Percentiles rank a stretch among this genome's conserved stretches.
These are phyloP conservation scores for Zygosaccharomyces sapae DNA, from an alignment of 1,139 yeast genomes.

Conservation along the genomic window DNA sequence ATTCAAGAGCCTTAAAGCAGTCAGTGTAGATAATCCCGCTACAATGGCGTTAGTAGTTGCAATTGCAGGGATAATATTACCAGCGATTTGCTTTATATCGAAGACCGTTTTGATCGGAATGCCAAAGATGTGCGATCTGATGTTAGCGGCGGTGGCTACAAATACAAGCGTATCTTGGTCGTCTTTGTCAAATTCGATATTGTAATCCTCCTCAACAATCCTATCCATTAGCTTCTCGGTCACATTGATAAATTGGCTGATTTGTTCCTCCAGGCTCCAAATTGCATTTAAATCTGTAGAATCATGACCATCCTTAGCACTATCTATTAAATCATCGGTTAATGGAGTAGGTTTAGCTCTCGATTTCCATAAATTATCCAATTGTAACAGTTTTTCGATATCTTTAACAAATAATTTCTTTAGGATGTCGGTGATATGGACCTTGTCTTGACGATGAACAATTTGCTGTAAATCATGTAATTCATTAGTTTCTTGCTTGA, in stretches of 20 bases:
- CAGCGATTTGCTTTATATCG: slow-evolving; percentile 90
- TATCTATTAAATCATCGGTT: slow-evolving; percentile 20
- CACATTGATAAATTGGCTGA: slow-evolving; percentile 55
- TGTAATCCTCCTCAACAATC: slow-evolving; percentile 40
- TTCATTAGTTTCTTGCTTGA: slow-evolving; percentile 73
- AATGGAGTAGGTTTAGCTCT: slow-evolving; percentile 67
- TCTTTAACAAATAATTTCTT: slow-evolving; percentile 61
- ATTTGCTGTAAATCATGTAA: slow-evolving; percentile 56
- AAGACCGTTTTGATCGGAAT: slow-evolving; percentile 76
- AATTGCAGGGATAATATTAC: slow-evolving; percentile 96
- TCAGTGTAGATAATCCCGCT: slow-evolving; percentile 81
- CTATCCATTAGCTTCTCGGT: slow-evolving; percentile 51
- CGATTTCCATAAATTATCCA: slow-evolving; percentile 76
- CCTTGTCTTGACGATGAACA: slow-evolving; percentile 38
- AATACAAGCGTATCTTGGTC: slow-evolving; percentile 86
- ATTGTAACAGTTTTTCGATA: slow-evolving; percentile 63
- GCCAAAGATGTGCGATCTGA: slow-evolving; percentile 68
- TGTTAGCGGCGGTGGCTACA: slow-evolving; percentile 82
- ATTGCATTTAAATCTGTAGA: slow-evolving; percentile 28
- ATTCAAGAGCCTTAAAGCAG: slow-evolving; percentile 55
- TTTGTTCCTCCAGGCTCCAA: slow-evolving; percentile 64
- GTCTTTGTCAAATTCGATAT: slow-evolving; percentile 81
- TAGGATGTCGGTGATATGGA: slow-evolving; percentile 40
- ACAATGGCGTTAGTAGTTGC: slow-evolving; percentile 97
- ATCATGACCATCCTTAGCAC: slow-evolving; percentile 8